Percentiles rank a stretch among this genome's conserved stretches.
These are phyloP conservation scores for Dioszegia crocea DNA, from an alignment of 768 basidiomycete genomes.

Conservation along the genomic window DNA sequence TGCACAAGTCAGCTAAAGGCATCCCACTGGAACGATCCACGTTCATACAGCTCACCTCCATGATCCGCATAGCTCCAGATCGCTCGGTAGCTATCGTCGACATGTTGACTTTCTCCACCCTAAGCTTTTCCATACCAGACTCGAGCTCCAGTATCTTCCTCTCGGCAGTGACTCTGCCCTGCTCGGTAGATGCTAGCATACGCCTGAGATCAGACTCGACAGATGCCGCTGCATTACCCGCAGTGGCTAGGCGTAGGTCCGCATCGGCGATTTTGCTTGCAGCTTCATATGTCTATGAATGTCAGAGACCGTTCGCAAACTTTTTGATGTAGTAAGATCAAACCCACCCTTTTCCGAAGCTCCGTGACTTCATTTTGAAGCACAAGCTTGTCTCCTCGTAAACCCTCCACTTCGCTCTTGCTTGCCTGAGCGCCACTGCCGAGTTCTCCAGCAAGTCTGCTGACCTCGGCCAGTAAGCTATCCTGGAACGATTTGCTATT, in stretches of 20 bases:
- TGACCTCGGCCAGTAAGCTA: background rate
- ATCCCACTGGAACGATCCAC: background rate
- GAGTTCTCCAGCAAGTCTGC: background rate
- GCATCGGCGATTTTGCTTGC: slow-evolving; percentile 5
- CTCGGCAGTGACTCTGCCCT: background rate
- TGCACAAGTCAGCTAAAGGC: slow-evolving; percentile 6
- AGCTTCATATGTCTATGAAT: background rate
- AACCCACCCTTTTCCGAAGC: slow-evolving; percentile 3
- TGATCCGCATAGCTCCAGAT: slow-evolving; percentile 14
- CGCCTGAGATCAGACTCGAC: background rate
- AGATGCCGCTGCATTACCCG: background rate
- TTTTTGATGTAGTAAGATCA: too few relatives aligned
- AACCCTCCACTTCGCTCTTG: background rate
- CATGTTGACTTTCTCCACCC: slow-evolving; percentile 12
- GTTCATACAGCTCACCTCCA: slow-evolving; percentile 18
- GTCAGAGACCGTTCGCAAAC: background rate
- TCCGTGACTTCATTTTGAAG: slow-evolving; percentile 1
- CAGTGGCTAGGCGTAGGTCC: background rate
- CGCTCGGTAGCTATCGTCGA: slow-evolving; percentile 18
- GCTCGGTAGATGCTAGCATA: background rate
- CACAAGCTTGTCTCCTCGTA: slow-evolving; percentile 3
- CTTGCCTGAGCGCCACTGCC: background rate
- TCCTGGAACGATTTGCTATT: background rate
- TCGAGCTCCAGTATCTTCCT: background rate
- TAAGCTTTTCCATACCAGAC: slow-evolving; percentile 1